Percentiles rank a stretch among this genome's conserved stretches.
phyloP scores from a whole-genome alignment of 1,139 yeast species.

The Candida glucosophila region DNA sequence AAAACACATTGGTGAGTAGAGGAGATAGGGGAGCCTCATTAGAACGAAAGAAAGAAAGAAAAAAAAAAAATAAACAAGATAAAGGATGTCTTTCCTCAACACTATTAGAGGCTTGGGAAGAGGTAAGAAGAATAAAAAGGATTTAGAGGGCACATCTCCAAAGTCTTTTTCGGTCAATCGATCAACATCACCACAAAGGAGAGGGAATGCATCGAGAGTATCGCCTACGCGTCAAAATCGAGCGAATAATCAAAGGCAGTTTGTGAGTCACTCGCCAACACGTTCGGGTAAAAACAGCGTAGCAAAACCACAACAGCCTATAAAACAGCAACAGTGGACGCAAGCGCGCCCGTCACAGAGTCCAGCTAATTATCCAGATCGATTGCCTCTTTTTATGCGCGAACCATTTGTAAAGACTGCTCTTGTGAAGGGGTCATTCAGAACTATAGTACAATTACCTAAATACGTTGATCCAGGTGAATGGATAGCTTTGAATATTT shows the following conservation, averaged over 20 bases:
- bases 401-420: conserved; percentile 95
- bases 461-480: conserved; percentile 90
- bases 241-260: conserved; percentile 14
- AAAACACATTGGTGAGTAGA: no score
- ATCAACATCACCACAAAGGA: conserved; percentile 28
- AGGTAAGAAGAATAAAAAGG: conserved; percentile 44
- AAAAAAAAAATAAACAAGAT: no score
- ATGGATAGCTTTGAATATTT: conserved; percentile 90
- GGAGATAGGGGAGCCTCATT: no score
- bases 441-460: conserved; percentile 90
- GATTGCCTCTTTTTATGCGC: conserved; percentile 63
- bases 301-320: conserved; percentile 16
- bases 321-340: conserved; percentile 6
- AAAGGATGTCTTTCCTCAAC: conserved; percentile 37
- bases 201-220: conserved; percentile 24
- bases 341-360: no score
- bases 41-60: no score
- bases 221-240: conserved; percentile 25
- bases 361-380: conserved; percentile 6
- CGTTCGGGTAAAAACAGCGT: conserved; percentile 17
- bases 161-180: conserved; percentile 25
- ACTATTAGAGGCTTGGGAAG: conserved; percentile 57
- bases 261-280: conserved; percentile 22
- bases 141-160: conserved; percentile 27
- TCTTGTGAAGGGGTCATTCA: conserved; percentile 93